Conservation (phyloP, 257 asterid species). For the Solanum clarkiae region DNA sequence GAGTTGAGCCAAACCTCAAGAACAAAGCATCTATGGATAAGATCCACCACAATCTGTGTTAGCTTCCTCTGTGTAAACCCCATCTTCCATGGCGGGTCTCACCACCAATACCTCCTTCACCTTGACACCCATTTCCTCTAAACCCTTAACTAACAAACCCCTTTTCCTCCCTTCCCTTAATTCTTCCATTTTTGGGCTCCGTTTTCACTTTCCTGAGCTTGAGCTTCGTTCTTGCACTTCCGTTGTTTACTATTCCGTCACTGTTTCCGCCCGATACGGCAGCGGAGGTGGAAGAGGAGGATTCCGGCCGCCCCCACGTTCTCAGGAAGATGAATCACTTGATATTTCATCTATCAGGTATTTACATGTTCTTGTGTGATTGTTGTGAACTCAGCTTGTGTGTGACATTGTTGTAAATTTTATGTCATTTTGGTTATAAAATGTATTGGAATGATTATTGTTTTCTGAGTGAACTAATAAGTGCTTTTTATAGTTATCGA, state of each 20-base stretch:
- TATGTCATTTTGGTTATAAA: background rate
- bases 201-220: slow-evolving; percentile 8
- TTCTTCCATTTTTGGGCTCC: slow-evolving; percentile 22
- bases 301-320: slow-evolving; percentile 20
- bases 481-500: too few relatives aligned
- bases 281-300: slow-evolving; percentile 30
- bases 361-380: background rate
- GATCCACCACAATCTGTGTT: background rate
- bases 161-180: slow-evolving; percentile 1
- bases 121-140: slow-evolving; percentile 30
- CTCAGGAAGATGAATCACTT: slow-evolving; percentile 57
- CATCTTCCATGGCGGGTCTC: slow-evolving; percentile 72
- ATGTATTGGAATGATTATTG: too few relatives aligned
- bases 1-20: background rate
- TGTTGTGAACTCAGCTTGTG: background rate
- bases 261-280: slow-evolving; percentile 56
- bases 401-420: background rate
- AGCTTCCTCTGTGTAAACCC: background rate
- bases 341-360: slow-evolving; percentile 60
- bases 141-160: slow-evolving; percentile 9
- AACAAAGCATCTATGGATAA: slow-evolving; percentile 11
- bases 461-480: too few relatives aligned
- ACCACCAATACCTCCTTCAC: slow-evolving; percentile 43
- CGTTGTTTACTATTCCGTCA: background rate
- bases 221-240: slow-evolving; percentile 1